These are phyloP conservation scores for Fagopyrum tataricum DNA, from an alignment of 148 eudicot species.

Conservation along the genomic window DNA sequence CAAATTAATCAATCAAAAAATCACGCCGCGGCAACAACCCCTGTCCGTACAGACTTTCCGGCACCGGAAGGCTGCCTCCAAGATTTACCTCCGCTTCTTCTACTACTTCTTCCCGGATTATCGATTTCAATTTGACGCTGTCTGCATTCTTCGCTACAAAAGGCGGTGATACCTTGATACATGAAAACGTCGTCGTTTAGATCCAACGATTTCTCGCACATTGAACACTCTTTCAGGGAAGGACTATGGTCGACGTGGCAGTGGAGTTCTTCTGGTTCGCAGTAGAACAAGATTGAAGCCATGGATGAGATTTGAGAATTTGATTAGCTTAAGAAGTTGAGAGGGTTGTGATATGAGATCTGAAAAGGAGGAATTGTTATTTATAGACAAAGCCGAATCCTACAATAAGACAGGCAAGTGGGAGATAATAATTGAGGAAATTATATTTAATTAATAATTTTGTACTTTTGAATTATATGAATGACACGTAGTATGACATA, in stretches of 20 bases:
- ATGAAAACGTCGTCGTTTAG: conserved; percentile 9
- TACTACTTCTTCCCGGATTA: background rate
- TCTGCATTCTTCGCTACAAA: background rate
- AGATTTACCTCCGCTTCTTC: background rate
- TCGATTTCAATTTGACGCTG: background rate
- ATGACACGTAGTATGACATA: no score
- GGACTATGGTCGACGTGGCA: background rate
- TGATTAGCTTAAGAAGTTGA: background rate
- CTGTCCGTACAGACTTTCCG: background rate
- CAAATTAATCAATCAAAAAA: background rate
- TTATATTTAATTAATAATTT: no score
- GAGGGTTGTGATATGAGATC: background rate
- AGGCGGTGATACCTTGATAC: conserved; percentile 1
- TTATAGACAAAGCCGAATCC: background rate
- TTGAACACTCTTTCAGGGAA: background rate
- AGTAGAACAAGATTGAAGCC: background rate
- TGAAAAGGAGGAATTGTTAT: background rate
- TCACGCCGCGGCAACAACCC: background rate
- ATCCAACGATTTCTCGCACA: background rate
- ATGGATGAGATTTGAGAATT: background rate
- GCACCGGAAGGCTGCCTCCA: background rate
- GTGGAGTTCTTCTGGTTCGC: background rate
- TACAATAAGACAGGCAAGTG: background rate
- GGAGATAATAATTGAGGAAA: background rate
- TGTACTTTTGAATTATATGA: no score